Conservation (phyloP, 169 alveolate genomes). For the Plasmodium malariae region DNA sequence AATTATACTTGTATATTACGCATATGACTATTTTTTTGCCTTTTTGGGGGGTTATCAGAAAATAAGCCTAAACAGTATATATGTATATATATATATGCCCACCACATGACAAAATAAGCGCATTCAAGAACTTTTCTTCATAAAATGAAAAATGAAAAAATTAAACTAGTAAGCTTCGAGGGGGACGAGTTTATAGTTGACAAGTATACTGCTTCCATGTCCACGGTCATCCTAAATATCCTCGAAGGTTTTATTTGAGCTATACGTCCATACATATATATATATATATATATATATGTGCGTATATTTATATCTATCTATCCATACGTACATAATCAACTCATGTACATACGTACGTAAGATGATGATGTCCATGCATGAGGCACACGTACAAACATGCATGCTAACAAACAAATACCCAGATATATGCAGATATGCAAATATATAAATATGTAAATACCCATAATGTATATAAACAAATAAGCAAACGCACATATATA, state of each 20-base stretch:
- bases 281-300: slow-evolving; percentile 53
- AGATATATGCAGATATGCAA: neutral
- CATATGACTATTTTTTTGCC: too few relatives aligned
- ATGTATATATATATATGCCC: too few relatives aligned
- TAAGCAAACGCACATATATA: too few relatives aligned
- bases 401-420: neutral
- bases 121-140: neutral
- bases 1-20: too few relatives aligned
- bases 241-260: too few relatives aligned
- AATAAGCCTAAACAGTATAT: too few relatives aligned
- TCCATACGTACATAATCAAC: neutral
- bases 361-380: too few relatives aligned
- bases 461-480: neutral
- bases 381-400: neutral
- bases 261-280: slow-evolving; percentile 13
- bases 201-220: slow-evolving; percentile 89
- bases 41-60: too few relatives aligned
- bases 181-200: slow-evolving; percentile 93
- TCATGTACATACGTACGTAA: too few relatives aligned
- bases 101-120: neutral
- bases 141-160: slow-evolving; percentile 80
- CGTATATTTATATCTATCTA: neutral
- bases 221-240: slow-evolving; percentile 91
- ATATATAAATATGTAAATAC: too few relatives aligned
- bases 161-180: slow-evolving; percentile 90